Evolutionary conservation across 2,329 filamentous ascomycete species (phyloP), one percentile per base, ranked within the genome.

Genomic region (Ophiocordyceps australis): DNA sequence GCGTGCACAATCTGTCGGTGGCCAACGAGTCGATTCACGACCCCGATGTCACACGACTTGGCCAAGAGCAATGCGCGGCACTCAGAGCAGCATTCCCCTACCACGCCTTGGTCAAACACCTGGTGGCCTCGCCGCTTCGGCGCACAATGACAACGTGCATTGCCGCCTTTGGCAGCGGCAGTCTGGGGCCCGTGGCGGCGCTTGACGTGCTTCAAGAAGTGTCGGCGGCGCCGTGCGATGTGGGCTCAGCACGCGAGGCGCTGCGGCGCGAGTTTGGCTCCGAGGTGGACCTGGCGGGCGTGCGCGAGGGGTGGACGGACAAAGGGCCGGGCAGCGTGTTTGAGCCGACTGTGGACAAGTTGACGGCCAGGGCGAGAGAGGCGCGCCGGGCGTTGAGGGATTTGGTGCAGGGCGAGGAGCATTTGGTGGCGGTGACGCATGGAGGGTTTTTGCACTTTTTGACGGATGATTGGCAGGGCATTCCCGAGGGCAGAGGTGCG

Each of bases 401-500:
- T 22, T 40, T 54, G 26, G 45, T 45, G 2, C 51, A 41, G 2
- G 32, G 37, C 2, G 42, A 35, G 0, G 71, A 78, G 39, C 65
- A 86, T 37, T 65, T 92, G 16, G 69, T 75, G 0, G 60, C 83
- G 3, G 80, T 91, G 7, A 76, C 80, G 4, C 83, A 92, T 40
- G 83, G 83, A 2, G 79, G 77, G 1, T 78, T 85, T 38, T 45
- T 92, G 39, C 83, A 93, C 46, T 91, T 81, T 40, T 54, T 93
- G 34, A 89, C 80, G 1, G 68, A 83, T 36, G 82, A 92, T 40
- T 91, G 74, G 69, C 58, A 69, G 28, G 76, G 71, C 22, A 62
- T 65, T 14, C 44, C 50, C 38, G 38, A 56, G 4, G 38, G 39
- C 1, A 34, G 32, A 30, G 52, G 59, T 61, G 46, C 29, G 56